A percentile compares a stretch with the other conserved stretches of the same genome.
Conservation (phyloP, 139 green algal species). For the Trebouxia sp. region DNA sequence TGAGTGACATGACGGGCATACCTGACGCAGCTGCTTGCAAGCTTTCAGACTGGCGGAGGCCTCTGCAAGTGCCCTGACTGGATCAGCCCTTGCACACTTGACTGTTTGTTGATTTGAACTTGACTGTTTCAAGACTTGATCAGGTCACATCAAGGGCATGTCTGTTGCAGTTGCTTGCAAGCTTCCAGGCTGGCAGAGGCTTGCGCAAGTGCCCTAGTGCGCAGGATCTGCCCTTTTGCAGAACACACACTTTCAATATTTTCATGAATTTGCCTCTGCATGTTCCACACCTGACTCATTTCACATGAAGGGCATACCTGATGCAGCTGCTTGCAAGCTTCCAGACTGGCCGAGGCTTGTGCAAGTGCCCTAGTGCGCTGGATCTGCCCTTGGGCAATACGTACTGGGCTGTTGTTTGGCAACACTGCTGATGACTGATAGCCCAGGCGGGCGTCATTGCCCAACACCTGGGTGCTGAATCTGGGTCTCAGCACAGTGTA, state of each 20-base stretch:
- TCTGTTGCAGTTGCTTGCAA: constrained; percentile 48
- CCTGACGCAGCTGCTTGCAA: constrained; percentile 48
- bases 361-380: constrained; percentile 31
- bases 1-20: neutral
- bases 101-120: no score
- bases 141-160: no score
- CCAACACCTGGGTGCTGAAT: constrained; percentile 35
- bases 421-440: constrained; percentile 33
- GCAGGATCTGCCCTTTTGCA: constrained; percentile 32
- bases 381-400: constrained; percentile 26
- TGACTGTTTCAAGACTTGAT: no score
- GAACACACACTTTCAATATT: no score
- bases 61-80: constrained; percentile 32
- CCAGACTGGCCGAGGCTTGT: constrained; percentile 40
- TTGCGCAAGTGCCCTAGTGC: constrained; percentile 25
- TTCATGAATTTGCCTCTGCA: no score
- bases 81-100: constrained; percentile 28
- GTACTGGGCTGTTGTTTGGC: constrained; percentile 49
- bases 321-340: constrained; percentile 49
- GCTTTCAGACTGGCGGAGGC: constrained; percentile 46
- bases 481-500: constrained; percentile 44
- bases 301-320: constrained; percentile 26
- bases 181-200: constrained; percentile 46
- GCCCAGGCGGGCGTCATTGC: neutral
- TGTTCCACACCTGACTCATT: neutral